Evolutionary conservation across 805 yeast species (phyloP).

Genomic region (Danielia reshetovae): DNA sequence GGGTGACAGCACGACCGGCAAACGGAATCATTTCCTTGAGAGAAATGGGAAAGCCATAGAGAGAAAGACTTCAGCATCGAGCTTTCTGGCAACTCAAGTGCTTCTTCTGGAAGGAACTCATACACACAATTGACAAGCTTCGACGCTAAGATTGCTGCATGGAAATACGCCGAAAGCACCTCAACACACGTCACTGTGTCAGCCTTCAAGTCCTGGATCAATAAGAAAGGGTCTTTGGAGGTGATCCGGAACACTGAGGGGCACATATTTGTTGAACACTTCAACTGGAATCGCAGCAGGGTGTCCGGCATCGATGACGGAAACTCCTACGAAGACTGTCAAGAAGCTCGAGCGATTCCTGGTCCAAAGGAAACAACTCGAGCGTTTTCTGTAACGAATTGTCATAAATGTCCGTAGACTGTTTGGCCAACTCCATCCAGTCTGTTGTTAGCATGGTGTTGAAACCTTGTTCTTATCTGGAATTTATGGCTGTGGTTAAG

Average conservation of each 20-base stretch:
- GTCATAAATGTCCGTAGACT: constrained; percentile 12
- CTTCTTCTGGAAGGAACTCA: constrained; percentile 16
- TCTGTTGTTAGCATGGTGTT: constrained; percentile 13
- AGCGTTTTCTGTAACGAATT: constrained; percentile 15
- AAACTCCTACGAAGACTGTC: no score
- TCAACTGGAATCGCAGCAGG: constrained; percentile 19
- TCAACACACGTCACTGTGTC: constrained; percentile 11
- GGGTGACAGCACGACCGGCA: constrained; percentile 14
- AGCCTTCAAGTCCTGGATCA: constrained; percentile 11
- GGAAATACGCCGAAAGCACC: constrained; percentile 16
- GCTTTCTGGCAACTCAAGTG: constrained; percentile 14
- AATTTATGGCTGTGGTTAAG: background rate
- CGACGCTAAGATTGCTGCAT: constrained; percentile 18
- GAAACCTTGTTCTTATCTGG: background rate
- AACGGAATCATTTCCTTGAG: constrained; percentile 22
- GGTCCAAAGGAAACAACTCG: constrained; percentile 18
- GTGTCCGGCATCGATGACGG: constrained; percentile 17
- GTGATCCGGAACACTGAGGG: constrained; percentile 14
- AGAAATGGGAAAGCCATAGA: constrained; percentile 22
- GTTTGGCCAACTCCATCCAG: constrained; percentile 15
- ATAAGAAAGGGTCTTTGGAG: constrained; percentile 16
- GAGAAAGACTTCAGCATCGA: constrained; percentile 12
- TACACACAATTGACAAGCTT: constrained; percentile 16
- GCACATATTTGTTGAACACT: constrained; percentile 11
- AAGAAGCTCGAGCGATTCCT: constrained; percentile 7